These are phyloP conservation scores for Thelephora ganbajun DNA, from an alignment of 768 basidiomycete genomes.

Conservation along the genomic window DNA sequence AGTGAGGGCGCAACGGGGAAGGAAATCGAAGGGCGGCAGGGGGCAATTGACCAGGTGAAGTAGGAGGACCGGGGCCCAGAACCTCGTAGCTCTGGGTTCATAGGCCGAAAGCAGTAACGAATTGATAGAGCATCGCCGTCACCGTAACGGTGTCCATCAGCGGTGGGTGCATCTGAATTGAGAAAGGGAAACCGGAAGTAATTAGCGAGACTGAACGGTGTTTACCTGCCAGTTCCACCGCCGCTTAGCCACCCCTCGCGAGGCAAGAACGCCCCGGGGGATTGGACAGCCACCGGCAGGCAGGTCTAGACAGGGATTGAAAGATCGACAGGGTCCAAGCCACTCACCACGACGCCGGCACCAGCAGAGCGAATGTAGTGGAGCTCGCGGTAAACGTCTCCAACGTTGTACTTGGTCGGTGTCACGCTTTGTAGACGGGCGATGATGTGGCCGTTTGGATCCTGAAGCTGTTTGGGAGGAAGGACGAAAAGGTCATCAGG, in stretches of 20 bases:
- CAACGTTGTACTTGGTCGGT: conserved; percentile 70
- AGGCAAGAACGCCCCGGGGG: too few species aligned
- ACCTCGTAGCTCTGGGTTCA: conserved; percentile 13
- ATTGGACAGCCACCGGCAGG: background rate
- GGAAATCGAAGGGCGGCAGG: conserved; percentile 1
- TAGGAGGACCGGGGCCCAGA: conserved; percentile 2
- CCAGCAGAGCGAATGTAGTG: conserved; percentile 73
- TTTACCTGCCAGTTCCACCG: background rate
- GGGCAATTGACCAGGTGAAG: conserved; percentile 1
- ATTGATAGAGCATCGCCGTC: conserved; percentile 76
- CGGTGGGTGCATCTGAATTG: conserved; percentile 63
- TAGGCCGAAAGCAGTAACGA: conserved; percentile 41
- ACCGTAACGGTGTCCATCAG: conserved; percentile 84
- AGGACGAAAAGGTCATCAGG: conserved; percentile 8
- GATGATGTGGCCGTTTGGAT: conserved; percentile 51
- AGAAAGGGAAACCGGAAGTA: conserved; percentile 4
- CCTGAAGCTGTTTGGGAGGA: conserved; percentile 42
- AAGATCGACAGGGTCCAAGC: conserved; percentile 7
- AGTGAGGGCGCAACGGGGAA: background rate
- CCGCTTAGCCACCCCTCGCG: too few species aligned
- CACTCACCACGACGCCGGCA: conserved; percentile 63
- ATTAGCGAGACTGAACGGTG: background rate
- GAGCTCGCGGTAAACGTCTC: conserved; percentile 77
- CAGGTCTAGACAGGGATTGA: background rate
- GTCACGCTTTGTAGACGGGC: conserved; percentile 72